Percentiles rank a stretch among this genome's conserved stretches.
These are phyloP conservation scores for Arthrobotrys sinensis DNA, from an alignment of 2,329 filamentous ascomycete genomes.

Conservation along the genomic window DNA sequence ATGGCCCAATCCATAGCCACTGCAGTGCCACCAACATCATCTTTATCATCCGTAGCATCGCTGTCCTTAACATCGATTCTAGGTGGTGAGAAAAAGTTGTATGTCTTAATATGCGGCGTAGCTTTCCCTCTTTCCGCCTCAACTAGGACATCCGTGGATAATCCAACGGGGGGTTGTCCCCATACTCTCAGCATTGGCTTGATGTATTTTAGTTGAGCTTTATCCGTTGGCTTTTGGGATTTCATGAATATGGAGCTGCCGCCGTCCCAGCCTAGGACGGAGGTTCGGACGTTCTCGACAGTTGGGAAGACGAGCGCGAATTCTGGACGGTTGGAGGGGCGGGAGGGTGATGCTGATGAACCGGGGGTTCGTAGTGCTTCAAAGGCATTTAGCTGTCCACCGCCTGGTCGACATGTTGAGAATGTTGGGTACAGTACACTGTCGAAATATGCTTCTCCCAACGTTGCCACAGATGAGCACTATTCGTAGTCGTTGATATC, in stretches of 20 bases:
- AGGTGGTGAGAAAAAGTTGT: constrained; percentile 68
- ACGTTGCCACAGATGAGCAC: constrained; percentile 50
- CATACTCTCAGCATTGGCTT: constrained; percentile 81
- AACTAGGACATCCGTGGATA: constrained; percentile 1
- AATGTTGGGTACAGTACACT: constrained; percentile 46
- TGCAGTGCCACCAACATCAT: constrained; percentile 5
- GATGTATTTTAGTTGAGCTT: constrained; percentile 81
- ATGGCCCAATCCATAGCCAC: constrained; percentile 78
- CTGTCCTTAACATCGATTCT: constrained; percentile 70
- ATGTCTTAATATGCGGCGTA: constrained; percentile 92
- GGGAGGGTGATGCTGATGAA: constrained; percentile 64
- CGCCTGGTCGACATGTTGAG: constrained; percentile 67
- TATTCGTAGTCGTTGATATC: not conserved
- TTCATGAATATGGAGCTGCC: constrained; percentile 88
- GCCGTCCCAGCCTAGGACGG: constrained; percentile 82
- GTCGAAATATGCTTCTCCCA: constrained; percentile 45
- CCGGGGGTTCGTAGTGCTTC: constrained; percentile 40
- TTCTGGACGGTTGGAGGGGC: constrained; percentile 67
- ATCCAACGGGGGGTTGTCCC: constrained; percentile 68
- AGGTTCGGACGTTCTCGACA: constrained; percentile 80
- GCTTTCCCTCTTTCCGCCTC: constrained; percentile 70
- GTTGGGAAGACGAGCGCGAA: constrained; percentile 87
- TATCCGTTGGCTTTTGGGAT: constrained; percentile 78
- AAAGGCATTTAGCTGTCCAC: constrained; percentile 68
- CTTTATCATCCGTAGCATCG: constrained; percentile 50